phyloP scores from a whole-genome alignment of 140 eudicot genomes.

The Anethum foeniculum region DNA sequence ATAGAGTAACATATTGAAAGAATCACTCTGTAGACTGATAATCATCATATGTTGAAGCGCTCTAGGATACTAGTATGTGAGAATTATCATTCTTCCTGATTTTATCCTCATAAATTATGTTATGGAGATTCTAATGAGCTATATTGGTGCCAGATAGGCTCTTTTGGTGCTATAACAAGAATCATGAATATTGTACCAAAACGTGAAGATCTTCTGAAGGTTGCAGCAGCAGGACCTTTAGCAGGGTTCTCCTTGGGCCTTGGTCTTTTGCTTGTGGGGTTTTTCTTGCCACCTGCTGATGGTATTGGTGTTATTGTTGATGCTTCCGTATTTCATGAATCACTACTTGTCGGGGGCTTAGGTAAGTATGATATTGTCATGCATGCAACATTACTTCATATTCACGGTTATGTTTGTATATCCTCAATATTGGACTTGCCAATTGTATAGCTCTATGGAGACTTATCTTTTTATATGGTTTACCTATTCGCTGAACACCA shows the following conservation, averaged over 20 bases:
- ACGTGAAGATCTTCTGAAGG: slow-evolving; percentile 89
- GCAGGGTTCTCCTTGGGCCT: slow-evolving; percentile 89
- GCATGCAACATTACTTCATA: not conserved
- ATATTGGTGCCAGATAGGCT: slow-evolving; percentile 94
- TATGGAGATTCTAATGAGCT: slow-evolving; percentile 32
- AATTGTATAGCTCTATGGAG: not conserved
- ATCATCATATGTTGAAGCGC: not conserved
- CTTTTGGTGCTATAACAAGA: slow-evolving; percentile 93
- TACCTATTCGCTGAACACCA: not conserved
- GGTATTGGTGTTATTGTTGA: slow-evolving; percentile 74
- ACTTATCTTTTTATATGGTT: not conserved
- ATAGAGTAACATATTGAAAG: not conserved
- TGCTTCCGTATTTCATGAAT: slow-evolving; percentile 87
- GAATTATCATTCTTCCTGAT: not conserved
- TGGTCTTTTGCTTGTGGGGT: slow-evolving; percentile 72
- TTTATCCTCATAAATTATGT: not conserved
- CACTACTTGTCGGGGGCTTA: slow-evolving; percentile 86
- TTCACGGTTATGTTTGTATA: not conserved
- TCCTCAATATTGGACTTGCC: not conserved
- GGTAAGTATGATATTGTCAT: slow-evolving; percentile 28
- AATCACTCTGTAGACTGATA: not conserved
- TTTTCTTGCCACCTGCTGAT: slow-evolving; percentile 78
- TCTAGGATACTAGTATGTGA: not conserved
- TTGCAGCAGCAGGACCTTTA: slow-evolving; percentile 90
- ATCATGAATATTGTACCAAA: slow-evolving; percentile 72